Evolutionary conservation across 495 filamentous ascomycete species (phyloP).

Genomic region (Choiromyces venosus): DNA sequence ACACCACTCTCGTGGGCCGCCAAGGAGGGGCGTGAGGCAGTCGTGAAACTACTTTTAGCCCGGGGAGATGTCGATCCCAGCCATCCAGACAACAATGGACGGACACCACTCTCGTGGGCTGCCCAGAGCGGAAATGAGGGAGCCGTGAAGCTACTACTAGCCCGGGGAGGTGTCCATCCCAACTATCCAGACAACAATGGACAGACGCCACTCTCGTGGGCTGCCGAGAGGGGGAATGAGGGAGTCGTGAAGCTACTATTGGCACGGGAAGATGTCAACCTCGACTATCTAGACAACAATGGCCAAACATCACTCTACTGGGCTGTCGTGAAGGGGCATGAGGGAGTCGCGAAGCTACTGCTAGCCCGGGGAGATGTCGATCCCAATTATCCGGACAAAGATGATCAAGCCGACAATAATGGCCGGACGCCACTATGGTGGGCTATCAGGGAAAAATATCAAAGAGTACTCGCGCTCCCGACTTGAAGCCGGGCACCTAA

Average conservation of each 20-base stretch:
- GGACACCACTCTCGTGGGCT: constrained; percentile 6
- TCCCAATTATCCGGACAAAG: too few relatives aligned
- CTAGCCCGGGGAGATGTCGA: too few relatives aligned
- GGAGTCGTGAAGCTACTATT: neutral
- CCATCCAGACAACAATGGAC: constrained; percentile 5
- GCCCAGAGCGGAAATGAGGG: neutral
- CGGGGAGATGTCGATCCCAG: neutral
- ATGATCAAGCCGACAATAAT: too few relatives aligned
- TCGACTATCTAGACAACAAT: neutral
- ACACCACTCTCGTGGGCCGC: neutral
- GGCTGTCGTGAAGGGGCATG: neutral
- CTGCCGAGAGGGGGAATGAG: neutral
- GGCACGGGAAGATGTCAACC: neutral
- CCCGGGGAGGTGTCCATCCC: neutral
- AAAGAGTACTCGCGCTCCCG: too few relatives aligned
- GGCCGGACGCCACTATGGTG: too few relatives aligned
- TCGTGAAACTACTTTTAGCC: neutral
- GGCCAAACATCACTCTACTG: neutral
- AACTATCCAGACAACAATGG: constrained; percentile 4
- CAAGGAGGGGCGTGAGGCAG: neutral
- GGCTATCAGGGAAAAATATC: too few relatives aligned
- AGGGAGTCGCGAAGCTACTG: neutral
- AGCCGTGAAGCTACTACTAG: neutral
- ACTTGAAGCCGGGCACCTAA: too few relatives aligned
- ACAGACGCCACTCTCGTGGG: neutral